Evolutionary conservation across 2,329 filamentous ascomycete genomes (phyloP).

Genomic region (Aureobasidium sp.): DNA sequence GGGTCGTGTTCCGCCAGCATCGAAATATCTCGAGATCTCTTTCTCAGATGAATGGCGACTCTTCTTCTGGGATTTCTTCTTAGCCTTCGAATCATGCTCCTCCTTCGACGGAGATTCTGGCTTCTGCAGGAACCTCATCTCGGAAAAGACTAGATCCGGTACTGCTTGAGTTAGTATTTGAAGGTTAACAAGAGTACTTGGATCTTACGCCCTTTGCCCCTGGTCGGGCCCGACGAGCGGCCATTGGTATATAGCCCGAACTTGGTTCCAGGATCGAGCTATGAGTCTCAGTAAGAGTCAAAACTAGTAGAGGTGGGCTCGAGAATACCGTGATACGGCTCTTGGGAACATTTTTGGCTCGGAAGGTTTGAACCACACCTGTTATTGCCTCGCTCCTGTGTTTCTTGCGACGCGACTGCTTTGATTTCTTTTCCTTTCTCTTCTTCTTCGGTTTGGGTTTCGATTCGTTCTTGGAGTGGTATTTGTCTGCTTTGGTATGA

Average conservation of each 20-base stretch:
- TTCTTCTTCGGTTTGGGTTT: constrained; percentile 18
- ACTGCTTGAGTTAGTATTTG: constrained; percentile 32
- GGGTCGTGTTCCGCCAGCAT: constrained; percentile 23
- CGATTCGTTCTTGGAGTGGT: constrained; percentile 34
- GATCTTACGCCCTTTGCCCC: constrained; percentile 35
- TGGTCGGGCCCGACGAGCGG: constrained; percentile 39
- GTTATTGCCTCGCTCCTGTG: constrained; percentile 31
- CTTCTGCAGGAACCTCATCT: constrained; percentile 43
- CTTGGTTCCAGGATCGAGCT: constrained; percentile 20
- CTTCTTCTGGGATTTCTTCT: constrained; percentile 25
- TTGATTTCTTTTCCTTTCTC: constrained; percentile 19
- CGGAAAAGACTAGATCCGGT: constrained; percentile 46
- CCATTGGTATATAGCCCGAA: constrained; percentile 45
- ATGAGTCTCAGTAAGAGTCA: not conserved
- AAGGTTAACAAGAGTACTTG: constrained; percentile 18
- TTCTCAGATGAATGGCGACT: constrained; percentile 30
- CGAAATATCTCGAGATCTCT: constrained; percentile 42
- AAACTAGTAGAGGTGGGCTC: not conserved
- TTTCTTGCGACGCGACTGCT: constrained; percentile 28
- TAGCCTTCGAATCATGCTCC: constrained; percentile 20
- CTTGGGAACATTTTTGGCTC: constrained; percentile 38
- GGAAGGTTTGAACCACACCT: constrained; percentile 37
- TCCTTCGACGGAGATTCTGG: constrained; percentile 26
- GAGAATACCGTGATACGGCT: constrained; percentile 40
- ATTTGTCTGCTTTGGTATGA: constrained; percentile 42